Base-by-base conservation (phyloP, 2,329 filamentous ascomycete species). In the Helminthosporium solani region DNA sequence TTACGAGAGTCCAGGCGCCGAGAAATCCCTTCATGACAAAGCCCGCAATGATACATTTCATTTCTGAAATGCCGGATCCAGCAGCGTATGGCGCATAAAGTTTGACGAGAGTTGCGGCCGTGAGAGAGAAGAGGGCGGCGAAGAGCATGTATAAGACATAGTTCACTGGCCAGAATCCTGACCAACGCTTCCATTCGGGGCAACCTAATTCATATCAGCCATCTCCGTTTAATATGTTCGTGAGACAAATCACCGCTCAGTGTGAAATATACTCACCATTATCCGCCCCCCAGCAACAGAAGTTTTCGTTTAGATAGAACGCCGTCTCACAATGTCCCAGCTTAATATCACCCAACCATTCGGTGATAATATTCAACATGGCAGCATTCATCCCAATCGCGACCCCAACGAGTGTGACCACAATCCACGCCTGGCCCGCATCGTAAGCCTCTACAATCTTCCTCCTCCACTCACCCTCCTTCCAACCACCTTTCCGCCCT, bases 1-100 rank as follows among this genome's bases (percentile, higher is more conserved):
- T 97, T 49, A 94, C 70, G 25, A 99, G 76, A 4, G 94, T 97
- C 82, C 90, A 90, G 60, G 86, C 86, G 16, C 92, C 90, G 14
- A 99, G 79, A 64, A 99, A 99, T 0, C 91, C 94, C 72, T 97
- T 96, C 94, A 99, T 99, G 40, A 97, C 89, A 67, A 99, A 99
- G 2, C 94, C 94, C 3, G 92, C 94, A 64, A 99, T 96, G 66
- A 99, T 97, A 72, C 90, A 96, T 72, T 99, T 99, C 78, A 99
- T 99, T 74, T 99, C 94, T 11, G 90, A 96, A 47, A 99, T 99
- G 33, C 94, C 94, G 11, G 90, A 96, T 14, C 94, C 94, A 27
- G 94, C 94, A 9, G 94, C 94, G 68, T 99, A 99, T 0, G 94
- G 94, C 3, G 94, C 91, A 70, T 94, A 97, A 1, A 83, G 84